A percentile compares a stretch with the other conserved stretches of the same genome.
These are phyloP conservation scores for Pterulicium gracile DNA, from an alignment of 1,284 basidiomycete genomes.

Conservation along the genomic window DNA sequence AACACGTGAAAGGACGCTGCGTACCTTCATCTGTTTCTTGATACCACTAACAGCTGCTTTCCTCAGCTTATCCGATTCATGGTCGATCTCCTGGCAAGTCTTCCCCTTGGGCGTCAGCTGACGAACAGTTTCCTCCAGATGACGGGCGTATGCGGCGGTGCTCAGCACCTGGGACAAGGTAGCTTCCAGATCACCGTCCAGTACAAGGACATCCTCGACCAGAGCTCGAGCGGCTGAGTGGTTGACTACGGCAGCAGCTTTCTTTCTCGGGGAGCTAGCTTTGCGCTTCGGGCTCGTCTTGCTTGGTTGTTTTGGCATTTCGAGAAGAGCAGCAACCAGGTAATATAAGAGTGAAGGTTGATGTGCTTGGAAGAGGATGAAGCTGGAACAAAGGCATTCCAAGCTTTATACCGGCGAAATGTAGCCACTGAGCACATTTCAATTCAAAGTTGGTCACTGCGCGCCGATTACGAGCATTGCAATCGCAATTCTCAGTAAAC, in stretches of 20 bases:
- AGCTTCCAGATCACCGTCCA: neutral
- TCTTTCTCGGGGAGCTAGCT: neutral
- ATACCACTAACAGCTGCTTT: slow-evolving; percentile 39
- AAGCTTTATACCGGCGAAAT: no score
- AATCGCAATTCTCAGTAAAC: no score
- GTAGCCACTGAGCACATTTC: no score
- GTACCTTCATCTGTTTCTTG: slow-evolving; percentile 40
- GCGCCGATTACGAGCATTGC: no score
- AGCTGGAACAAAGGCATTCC: no score
- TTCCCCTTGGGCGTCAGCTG: slow-evolving; percentile 24
- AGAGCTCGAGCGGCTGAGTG: neutral
- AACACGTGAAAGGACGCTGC: slow-evolving; percentile 11
- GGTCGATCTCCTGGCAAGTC: slow-evolving; percentile 28
- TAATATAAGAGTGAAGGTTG: no score
- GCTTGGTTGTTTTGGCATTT: neutral
- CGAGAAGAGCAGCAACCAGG: no score
- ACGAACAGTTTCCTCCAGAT: slow-evolving; percentile 27
- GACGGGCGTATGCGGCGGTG: slow-evolving; percentile 30
- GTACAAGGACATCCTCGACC: neutral
- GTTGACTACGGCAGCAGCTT: neutral
- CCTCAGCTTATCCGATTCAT: slow-evolving; percentile 34
- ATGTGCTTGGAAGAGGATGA: no score
- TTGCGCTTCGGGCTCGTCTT: neutral
- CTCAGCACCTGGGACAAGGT: neutral
- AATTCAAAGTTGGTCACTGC: no score